Base-by-base conservation (phyloP, 2,329 filamentous ascomycete genomes). In the Calonectria pauciramosa region DNA sequence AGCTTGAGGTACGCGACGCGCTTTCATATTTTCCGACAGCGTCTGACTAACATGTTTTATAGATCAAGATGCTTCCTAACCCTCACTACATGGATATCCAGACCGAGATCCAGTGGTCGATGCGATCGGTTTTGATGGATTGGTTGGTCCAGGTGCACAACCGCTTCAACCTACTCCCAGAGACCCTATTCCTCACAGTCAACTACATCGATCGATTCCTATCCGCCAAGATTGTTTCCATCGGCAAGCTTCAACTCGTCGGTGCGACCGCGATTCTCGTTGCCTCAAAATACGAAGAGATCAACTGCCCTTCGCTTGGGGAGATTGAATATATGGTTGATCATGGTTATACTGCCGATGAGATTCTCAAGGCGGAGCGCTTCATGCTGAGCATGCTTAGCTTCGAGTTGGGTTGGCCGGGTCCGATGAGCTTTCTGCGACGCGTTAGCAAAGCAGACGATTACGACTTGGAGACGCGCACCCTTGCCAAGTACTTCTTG, bases 251-350 rank as follows among this genome's bases (percentile, higher is more conserved):
- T 59, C 97, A 99, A 87, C 92, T 99, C 20, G 97, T 99, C 67
- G 97, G 97, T 60, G 96, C 97, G 28, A 99, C 97, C 5, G 97
- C 97, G 32, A 94, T 99, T 79, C 96, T 99, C 81, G 93, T 99
- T 75, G 97, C 97, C 16, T 95, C 97, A 80, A 99, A 99, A 87
- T 99, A 98, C 83, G 97, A 99, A 86, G 97, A 99, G 87, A 98
- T 99, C 88, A 98, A 98, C 86, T 98, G 96, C 85, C 97, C 96
- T 30, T 98, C 96, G 0, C 93, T 99, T 28, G 91, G 94, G 75
- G 97, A 99, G 88, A 98, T 99, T 82, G 94, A 98, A 74, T 99
- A 96, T 88, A 99, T 99, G 96, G 97, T 99, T 51, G 97, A 99
- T 83, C 91, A 93, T 54, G 96, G 95, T 70, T 99, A 98, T 86